A percentile compares a stretch with the other conserved stretches of the same genome.
phyloP scores from a whole-genome alignment of 768 basidiomycete genomes.

The Cyathus striatus region DNA sequence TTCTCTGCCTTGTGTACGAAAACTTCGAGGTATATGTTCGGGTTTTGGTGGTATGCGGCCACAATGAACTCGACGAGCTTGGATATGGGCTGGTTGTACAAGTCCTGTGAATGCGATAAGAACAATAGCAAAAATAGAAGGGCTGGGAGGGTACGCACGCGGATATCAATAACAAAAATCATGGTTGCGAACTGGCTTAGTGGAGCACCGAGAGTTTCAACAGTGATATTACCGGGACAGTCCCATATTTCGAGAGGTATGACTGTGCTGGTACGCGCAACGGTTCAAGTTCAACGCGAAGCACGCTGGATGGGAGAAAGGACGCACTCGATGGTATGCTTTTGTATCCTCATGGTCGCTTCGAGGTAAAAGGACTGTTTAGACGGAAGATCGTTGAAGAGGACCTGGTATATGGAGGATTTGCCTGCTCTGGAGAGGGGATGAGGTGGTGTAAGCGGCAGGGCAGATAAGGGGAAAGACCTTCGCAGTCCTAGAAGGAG shows the following conservation, averaged over 20 bases:
- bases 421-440: conserved; percentile 73
- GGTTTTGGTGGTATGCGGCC: conserved; percentile 71
- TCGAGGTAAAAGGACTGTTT: conserved; percentile 91
- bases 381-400: conserved; percentile 80
- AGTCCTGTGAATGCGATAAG: conserved; percentile 45
- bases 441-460: not conserved
- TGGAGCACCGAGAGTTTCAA: conserved; percentile 71
- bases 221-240: conserved; percentile 81
- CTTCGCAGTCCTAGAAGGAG: conserved; percentile 70
- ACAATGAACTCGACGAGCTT: conserved; percentile 80
- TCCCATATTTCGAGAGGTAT: conserved; percentile 96
- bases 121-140: not conserved
- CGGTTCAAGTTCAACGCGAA: not conserved
- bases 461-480: conserved; percentile 22
- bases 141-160: conserved; percentile 45
- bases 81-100: conserved; percentile 79
- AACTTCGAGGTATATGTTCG: conserved; percentile 76
- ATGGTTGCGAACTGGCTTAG: conserved; percentile 79
- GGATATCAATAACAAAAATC: conserved; percentile 93
- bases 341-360: conserved; percentile 72
- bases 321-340: conserved; percentile 76
- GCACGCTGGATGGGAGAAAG: not conserved
- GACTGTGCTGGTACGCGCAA: conserved; percentile 58
- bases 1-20: conserved; percentile 96
- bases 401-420: conserved; percentile 83